A percentile compares a stretch with the other conserved stretches of the same genome.
Evolutionary conservation across 2,329 filamentous ascomycete genomes (phyloP).

Genomic region (Curvularia sp.): DNA sequence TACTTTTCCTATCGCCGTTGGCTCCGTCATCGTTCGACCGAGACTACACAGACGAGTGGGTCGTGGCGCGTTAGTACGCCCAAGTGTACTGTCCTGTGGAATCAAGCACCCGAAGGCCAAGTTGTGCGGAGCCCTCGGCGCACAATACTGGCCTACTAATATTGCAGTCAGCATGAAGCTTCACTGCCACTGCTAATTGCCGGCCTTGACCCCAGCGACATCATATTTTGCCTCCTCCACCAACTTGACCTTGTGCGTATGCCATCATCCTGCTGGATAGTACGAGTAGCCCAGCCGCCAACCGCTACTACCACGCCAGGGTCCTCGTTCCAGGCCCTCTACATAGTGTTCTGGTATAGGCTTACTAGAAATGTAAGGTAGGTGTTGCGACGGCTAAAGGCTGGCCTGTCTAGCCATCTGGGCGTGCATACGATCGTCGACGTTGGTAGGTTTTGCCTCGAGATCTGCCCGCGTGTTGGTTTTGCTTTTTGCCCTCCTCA

Average conservation of each 20-base stretch:
- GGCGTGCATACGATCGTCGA: not conserved
- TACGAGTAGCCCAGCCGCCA: not conserved
- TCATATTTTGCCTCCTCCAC: constrained; percentile 4
- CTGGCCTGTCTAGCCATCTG: not conserved
- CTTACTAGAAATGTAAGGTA: not conserved
- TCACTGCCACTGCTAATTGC: constrained; percentile 3
- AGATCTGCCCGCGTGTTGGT: not conserved
- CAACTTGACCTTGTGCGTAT: too few species aligned
- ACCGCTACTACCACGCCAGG: not conserved
- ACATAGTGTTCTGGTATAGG: not conserved
- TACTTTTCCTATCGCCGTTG: constrained; percentile 9
- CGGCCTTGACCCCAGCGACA: not conserved
- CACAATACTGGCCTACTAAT: constrained; percentile 2
- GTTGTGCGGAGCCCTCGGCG: constrained; percentile 6
- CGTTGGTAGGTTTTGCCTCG: not conserved
- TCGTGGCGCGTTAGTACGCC: not conserved
- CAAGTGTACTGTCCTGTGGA: not conserved
- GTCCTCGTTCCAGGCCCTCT: not conserved
- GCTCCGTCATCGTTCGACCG: constrained; percentile 16
- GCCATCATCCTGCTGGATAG: not conserved
- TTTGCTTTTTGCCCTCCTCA: not conserved
- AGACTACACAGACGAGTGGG: constrained; percentile 6
- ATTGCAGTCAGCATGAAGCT: constrained; percentile 2
- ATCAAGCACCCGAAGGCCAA: not conserved
- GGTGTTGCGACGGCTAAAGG: not conserved